phyloP scores from a whole-genome alignment of 2,329 filamentous ascomycete genomes.

The Fusarium sp. region DNA sequence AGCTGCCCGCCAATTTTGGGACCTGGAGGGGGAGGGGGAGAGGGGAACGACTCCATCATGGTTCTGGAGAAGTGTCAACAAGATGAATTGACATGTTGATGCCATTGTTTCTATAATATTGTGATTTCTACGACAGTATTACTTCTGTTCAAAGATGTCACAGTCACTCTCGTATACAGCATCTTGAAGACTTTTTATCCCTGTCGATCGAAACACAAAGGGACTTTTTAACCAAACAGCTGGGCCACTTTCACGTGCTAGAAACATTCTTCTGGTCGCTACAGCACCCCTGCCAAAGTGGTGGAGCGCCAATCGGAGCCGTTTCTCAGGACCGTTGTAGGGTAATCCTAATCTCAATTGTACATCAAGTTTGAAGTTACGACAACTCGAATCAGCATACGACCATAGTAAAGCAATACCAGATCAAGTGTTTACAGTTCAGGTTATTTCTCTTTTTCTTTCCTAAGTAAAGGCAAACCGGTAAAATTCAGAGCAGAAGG shows the following conservation, averaged over 20 bases:
- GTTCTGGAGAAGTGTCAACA: conserved; percentile 21
- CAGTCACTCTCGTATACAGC: neutral
- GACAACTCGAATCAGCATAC: neutral
- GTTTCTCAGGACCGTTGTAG: conserved; percentile 5
- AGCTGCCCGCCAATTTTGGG: conserved; percentile 30
- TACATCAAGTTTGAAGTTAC: neutral
- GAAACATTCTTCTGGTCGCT: conserved; percentile 5
- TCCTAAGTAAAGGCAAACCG: neutral
- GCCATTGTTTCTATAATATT: neutral
- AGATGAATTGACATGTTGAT: neutral
- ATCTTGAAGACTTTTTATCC: neutral
- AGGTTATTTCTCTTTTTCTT: neutral
- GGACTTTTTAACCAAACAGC: conserved; percentile 37
- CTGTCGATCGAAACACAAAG: conserved; percentile 1
- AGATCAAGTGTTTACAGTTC: neutral
- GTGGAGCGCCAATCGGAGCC: conserved; percentile 28
- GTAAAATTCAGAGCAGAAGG: neutral
- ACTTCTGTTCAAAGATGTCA: too few species aligned
- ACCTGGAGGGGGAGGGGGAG: conserved; percentile 11
- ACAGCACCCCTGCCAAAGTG: neutral
- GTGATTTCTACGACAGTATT: neutral
- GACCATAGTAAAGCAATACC: neutral
- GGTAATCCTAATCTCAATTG: neutral
- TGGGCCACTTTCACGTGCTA: conserved; percentile 45
- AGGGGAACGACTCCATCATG: conserved; percentile 17